These are phyloP conservation scores for Pelargonium nanum DNA, from an alignment of 345 rosid species.

Conservation along the genomic window DNA sequence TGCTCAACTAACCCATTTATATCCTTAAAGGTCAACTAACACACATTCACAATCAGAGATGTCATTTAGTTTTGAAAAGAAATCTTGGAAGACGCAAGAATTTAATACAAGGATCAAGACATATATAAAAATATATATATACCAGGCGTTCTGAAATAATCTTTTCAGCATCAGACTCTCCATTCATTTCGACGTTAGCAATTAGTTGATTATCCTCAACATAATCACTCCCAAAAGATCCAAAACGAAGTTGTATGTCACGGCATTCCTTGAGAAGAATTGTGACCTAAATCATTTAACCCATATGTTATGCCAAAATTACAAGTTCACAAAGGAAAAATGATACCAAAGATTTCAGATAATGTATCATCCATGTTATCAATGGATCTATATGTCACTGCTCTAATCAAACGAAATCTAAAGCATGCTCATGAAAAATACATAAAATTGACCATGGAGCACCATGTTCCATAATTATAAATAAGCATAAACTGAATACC, in stretches of 20 bases:
- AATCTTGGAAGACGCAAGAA: no score
- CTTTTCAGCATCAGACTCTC: constrained; percentile 55
- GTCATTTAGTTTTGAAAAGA: not conserved
- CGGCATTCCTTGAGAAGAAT: constrained; percentile 92
- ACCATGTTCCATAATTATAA: not conserved
- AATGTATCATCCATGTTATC: not conserved
- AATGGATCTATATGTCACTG: not conserved
- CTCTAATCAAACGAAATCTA: no score
- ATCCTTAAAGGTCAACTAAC: constrained; percentile 80
- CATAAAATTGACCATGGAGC: not conserved
- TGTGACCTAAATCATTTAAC: constrained; percentile 48
- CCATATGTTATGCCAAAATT: constrained; percentile 1
- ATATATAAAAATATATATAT: constrained; percentile 21
- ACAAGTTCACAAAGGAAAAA: not conserved
- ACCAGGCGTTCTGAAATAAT: constrained; percentile 70
- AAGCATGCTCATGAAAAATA: not conserved
- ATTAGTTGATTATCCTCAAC: constrained; percentile 26
- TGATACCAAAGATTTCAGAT: not conserved
- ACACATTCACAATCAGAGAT: constrained; percentile 18
- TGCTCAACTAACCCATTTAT: constrained; percentile 92
- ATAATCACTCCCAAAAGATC: constrained; percentile 37
- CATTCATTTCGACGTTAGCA: constrained; percentile 36
- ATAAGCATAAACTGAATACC: not conserved
- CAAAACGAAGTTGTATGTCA: constrained; percentile 83
- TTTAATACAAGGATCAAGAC: no score